Evolutionary conservation across 2,329 filamentous ascomycete genomes (phyloP).

Genomic region (Lachnellula arida): DNA sequence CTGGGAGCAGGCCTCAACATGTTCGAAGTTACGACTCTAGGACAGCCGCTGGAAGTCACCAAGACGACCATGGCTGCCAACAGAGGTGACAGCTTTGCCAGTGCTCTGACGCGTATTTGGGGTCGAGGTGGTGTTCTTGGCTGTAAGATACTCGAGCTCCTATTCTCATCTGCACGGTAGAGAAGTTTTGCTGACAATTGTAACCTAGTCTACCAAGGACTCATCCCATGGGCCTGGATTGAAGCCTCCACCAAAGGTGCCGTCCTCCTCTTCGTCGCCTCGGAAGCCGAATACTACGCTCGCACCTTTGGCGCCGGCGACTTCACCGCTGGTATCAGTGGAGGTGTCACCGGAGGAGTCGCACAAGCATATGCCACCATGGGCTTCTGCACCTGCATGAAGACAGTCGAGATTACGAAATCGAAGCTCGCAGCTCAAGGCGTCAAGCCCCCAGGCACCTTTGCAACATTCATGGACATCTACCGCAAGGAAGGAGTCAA

Average conservation of each 20-base stretch:
- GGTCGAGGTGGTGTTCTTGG: constrained; percentile 86
- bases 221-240: constrained; percentile 99
- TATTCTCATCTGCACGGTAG: background rate
- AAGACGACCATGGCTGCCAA: constrained; percentile 99
- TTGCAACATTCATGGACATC: constrained; percentile 94
- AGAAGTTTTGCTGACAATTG: background rate
- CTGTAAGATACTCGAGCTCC: constrained; percentile 58
- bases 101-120: constrained; percentile 85
- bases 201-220: constrained; percentile 87
- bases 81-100: constrained; percentile 78
- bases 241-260: constrained; percentile 99
- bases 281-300: constrained; percentile 95
- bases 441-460: constrained; percentile 82
- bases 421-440: constrained; percentile 86
- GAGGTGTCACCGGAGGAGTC: constrained; percentile 90
- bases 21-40: constrained; percentile 50
- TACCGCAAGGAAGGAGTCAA: constrained; percentile 89
- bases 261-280: constrained; percentile 97
- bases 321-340: constrained; percentile 82
- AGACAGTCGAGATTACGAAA: constrained; percentile 99
- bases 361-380: constrained; percentile 99
- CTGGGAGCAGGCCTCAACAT: constrained; percentile 37
- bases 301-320: constrained; percentile 76
- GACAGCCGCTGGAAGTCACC: constrained; percentile 90
- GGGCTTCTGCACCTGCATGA: constrained; percentile 99